Conservation (phyloP, 495 filamentous ascomycete species). For the Astrothelium macrocarpum region DNA sequence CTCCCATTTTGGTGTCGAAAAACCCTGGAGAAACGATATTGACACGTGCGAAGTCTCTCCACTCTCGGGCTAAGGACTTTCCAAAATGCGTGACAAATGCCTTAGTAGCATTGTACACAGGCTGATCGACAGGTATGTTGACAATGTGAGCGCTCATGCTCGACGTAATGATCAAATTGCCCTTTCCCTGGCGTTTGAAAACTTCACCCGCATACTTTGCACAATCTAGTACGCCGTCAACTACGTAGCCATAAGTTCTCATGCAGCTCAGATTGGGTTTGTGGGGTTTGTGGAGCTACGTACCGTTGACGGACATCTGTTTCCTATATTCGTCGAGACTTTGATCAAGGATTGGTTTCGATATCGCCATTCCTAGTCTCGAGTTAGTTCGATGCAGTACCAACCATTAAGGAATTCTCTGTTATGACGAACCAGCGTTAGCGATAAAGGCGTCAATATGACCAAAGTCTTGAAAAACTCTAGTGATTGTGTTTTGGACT, state of each 20-base stretch:
- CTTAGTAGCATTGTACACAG: conserved; percentile 30
- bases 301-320: conserved; percentile 23
- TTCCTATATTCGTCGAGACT: conserved; percentile 39
- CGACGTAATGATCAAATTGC: conserved; percentile 30
- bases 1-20: conserved; percentile 31
- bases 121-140: conserved; percentile 29
- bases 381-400: too few relatives aligned
- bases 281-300: neutral
- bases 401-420: too few relatives aligned
- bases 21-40: conserved; percentile 26
- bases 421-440: conserved; percentile 42
- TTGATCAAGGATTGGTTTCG: conserved; percentile 40
- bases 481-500: conserved; percentile 28
- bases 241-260: conserved; percentile 11
- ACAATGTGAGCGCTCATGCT: conserved; percentile 30
- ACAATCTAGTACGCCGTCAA: conserved; percentile 27
- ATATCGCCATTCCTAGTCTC: conserved; percentile 47
- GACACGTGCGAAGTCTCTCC: conserved; percentile 30
- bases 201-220: conserved; percentile 31
- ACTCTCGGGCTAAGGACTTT: conserved; percentile 27
- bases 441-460: conserved; percentile 42
- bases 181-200: conserved; percentile 28
- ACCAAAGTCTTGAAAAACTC: conserved; percentile 37
- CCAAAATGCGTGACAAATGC: conserved; percentile 27
- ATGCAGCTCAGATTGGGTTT: neutral